A percentile compares a stretch with the other conserved stretches of the same genome.
Evolutionary conservation across 495 filamentous ascomycete genomes (phyloP).

Genomic region (Penicillium mononematosum): DNA sequence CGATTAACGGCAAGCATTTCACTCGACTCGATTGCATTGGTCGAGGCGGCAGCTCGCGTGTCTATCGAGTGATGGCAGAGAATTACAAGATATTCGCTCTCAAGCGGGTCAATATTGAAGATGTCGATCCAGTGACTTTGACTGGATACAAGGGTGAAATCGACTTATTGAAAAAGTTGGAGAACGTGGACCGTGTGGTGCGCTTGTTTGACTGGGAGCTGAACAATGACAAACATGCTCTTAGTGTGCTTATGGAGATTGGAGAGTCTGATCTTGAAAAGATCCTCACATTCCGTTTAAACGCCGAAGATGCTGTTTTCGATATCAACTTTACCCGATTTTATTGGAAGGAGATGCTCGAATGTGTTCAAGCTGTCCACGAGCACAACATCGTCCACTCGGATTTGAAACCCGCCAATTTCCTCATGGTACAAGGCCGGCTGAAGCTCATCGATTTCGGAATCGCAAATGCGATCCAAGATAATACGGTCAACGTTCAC

Average conservation of each 20-base stretch:
- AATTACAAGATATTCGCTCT: constrained; percentile 92
- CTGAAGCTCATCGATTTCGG: constrained; percentile 94
- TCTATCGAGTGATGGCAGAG: constrained; percentile 96
- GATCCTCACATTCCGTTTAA: constrained; percentile 70
- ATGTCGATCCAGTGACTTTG: constrained; percentile 79
- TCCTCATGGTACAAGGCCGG: constrained; percentile 79
- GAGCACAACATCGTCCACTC: constrained; percentile 89
- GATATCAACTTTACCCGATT: constrained; percentile 90
- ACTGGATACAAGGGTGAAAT: constrained; percentile 96
- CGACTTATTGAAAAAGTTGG: constrained; percentile 78
- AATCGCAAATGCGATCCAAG: constrained; percentile 95
- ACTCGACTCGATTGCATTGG: constrained; percentile 87
- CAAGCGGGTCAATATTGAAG: constrained; percentile 87
- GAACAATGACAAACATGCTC: constrained; percentile 80
- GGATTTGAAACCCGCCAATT: constrained; percentile 94
- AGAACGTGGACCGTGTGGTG: constrained; percentile 83
- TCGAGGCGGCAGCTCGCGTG: constrained; percentile 85
- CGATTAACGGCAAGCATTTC: constrained; percentile 88
- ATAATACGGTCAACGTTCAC: constrained; percentile 96
- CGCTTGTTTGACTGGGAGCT: constrained; percentile 89
- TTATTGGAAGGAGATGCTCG: constrained; percentile 99
- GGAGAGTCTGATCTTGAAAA: constrained; percentile 94
- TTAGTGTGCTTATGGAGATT: constrained; percentile 96
- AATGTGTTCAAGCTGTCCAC: constrained; percentile 88
- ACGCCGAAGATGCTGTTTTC: constrained; percentile 70